Conservation (phyloP, 2,329 filamentous ascomycete genomes). For the Pseudogymnoascus sp. region DNA sequence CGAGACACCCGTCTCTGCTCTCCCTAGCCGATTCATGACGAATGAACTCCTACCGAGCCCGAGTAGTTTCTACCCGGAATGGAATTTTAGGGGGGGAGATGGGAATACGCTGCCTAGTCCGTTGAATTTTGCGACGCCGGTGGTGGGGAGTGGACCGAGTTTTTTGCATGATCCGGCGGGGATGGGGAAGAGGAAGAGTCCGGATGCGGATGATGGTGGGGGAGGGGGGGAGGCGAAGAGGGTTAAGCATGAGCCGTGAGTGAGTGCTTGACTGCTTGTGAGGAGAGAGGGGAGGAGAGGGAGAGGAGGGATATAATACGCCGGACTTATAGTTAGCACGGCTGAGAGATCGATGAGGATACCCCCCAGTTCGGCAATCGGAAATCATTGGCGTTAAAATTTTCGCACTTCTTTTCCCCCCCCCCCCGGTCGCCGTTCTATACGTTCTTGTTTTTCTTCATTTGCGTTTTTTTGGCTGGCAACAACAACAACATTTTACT, state of each 20-base stretch:
- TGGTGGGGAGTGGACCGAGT: constrained; percentile 52
- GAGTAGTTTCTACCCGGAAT: constrained; percentile 86
- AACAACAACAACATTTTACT: neutral
- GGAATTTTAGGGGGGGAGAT: constrained; percentile 66
- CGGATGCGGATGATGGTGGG: constrained; percentile 22
- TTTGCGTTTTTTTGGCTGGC: neutral
- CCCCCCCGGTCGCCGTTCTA: neutral
- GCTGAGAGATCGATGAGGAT: neutral
- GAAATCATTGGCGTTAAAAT: neutral
- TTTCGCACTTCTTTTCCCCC: neutral
- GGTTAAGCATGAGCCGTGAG: constrained; percentile 18
- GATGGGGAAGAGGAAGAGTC: constrained; percentile 25
- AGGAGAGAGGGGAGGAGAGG: neutral
- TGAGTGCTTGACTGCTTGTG: too few species aligned
- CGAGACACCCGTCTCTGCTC: constrained; percentile 85
- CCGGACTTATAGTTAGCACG: neutral
- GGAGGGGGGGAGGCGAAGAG: constrained; percentile 24
- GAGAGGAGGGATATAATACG: neutral
- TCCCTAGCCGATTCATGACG: constrained; percentile 85
- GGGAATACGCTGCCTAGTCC: constrained; percentile 87
- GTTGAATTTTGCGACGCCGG: constrained; percentile 82
- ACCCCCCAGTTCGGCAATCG: neutral
- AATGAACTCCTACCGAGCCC: constrained; percentile 84
- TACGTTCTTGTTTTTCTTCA: neutral
- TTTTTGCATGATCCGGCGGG: constrained; percentile 32